Evolutionary conservation across 2,329 filamentous ascomycete genomes (phyloP), one percentile per base, ranked within the genome.

Genomic region (Paraphaeosphaeria minitans): DNA sequence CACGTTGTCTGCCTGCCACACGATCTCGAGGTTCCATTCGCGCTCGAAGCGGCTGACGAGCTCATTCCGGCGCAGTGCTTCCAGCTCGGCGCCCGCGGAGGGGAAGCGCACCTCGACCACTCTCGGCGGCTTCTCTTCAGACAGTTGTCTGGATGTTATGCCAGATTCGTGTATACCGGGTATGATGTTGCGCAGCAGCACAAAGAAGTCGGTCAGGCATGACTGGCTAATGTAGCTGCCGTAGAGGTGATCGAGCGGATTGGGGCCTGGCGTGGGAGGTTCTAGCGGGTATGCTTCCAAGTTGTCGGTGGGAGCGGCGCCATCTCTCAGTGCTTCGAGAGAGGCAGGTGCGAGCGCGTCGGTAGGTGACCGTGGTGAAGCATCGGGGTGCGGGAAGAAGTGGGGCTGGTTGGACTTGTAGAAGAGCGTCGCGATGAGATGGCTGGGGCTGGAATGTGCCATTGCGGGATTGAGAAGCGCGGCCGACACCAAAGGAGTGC

Each of bases 1-100:
- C 33, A 94, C 82, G 31, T 82, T 85, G 72, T 94, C 91, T 42
- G 78, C 78, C 76, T 96, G 91, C 62, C 96, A 82, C 21, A 91
- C 86, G 14, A 94, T 89, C 76, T 96, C 91, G 42, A 95, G 89
- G 70, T 93, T 93, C 91, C 92, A 96, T 75, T 94, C 90, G 62
- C 87, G 85, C 83, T 96, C 92, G 70, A 96, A 96, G n/a, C 71
- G 66, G n/a, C 67, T 92, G 59, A 96, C 87, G 59, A 87, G 86
- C 78, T 94, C 91, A 75, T 96, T 89, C 71, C 90, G 90, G 63
- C 91, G 85, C 67, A 96, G 80, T 65, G 93, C 90, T 2, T 83
- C 80, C 19, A 94, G 80, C 4, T 81, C 78, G 50, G 82, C 78
- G 16, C 78, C 79, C 0, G 84, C 82, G 0, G 88, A 85, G 1